These are phyloP conservation scores for Lactifluus rugatus DNA, from an alignment of 768 basidiomycete species.

Conservation along the genomic window DNA sequence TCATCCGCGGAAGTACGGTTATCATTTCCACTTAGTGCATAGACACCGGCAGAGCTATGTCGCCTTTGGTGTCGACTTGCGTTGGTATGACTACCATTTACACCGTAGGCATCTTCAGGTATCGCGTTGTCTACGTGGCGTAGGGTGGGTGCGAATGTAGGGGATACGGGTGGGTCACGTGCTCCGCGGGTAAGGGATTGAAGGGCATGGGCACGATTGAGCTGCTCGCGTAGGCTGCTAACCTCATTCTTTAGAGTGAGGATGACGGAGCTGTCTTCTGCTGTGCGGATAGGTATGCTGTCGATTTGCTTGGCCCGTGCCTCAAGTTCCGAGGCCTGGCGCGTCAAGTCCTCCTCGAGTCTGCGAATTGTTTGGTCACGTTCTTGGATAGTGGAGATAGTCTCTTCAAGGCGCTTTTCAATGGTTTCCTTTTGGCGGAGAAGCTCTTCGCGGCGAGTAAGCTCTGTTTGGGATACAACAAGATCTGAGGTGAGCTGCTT, in stretches of 20 bases:
- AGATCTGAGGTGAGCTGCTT: constrained; percentile 67
- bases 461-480: constrained; percentile 58
- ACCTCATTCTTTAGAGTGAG: constrained; percentile 87
- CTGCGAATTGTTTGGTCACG: constrained; percentile 79
- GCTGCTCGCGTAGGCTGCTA: constrained; percentile 84
- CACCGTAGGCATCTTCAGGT: constrained; percentile 35
- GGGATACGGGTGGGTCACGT: constrained; percentile 66
- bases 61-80: constrained; percentile 58
- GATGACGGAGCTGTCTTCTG: constrained; percentile 83
- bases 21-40: constrained; percentile 48
- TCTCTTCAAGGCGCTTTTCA: constrained; percentile 74
- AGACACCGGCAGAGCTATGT: constrained; percentile 80
- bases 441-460: constrained; percentile 63
- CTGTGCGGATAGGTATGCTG: constrained; percentile 48
- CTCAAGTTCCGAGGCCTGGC: constrained; percentile 69
- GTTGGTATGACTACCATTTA: constrained; percentile 27
- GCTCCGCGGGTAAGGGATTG: constrained; percentile 72
- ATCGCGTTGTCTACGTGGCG: constrained; percentile 39
- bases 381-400: constrained; percentile 58
- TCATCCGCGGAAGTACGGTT: constrained; percentile 72
- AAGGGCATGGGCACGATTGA: constrained; percentile 91
- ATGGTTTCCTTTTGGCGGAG: constrained; percentile 66
- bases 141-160: constrained; percentile 76
- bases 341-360: constrained; percentile 66
- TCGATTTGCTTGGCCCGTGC: constrained; percentile 64